Conservation (phyloP, 352 stramenopile species). For the Bremia lactucae region DNA sequence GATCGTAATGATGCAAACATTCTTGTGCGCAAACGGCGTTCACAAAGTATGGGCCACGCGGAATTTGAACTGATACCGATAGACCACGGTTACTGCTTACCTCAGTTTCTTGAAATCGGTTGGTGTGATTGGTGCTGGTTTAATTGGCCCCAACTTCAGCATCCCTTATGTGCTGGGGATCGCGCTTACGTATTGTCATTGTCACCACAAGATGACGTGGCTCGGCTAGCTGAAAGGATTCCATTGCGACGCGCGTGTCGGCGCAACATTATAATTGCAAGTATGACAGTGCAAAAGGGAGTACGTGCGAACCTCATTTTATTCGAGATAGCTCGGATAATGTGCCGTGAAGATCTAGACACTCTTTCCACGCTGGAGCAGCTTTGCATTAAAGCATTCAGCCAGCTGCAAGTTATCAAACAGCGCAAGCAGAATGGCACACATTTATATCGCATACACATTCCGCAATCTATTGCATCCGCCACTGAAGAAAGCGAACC, state of each 20-base stretch:
- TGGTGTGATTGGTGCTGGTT: constrained; percentile 99
- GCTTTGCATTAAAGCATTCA: constrained; percentile 60
- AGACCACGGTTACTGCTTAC: constrained; percentile 97
- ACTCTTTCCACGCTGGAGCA: constrained; percentile 48
- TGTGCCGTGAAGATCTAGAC: constrained; percentile 77
- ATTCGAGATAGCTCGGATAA: constrained; percentile 69
- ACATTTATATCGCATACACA: constrained; percentile 7
- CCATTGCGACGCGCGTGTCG: constrained; percentile 58
- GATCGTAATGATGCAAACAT: constrained; percentile 98
- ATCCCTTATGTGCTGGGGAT: constrained; percentile 54
- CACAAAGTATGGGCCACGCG: constrained; percentile 30
- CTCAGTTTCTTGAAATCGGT: constrained; percentile 91
- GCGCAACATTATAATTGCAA: constrained; percentile 72
- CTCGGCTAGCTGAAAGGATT: constrained; percentile 54
- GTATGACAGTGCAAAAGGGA: constrained; percentile 64
- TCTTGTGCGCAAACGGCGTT: constrained; percentile 81
- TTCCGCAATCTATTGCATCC: constrained; percentile 10
- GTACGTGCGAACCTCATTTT: constrained; percentile 50
- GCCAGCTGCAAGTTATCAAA: constrained; percentile 33
- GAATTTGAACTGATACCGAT: constrained; percentile 95
- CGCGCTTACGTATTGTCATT: constrained; percentile 55
- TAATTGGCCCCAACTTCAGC: constrained; percentile 89
- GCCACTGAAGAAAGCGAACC: constrained; percentile 8
- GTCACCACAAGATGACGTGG: constrained; percentile 42
- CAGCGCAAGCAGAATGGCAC: constrained; percentile 17